phyloP scores from a whole-genome alignment of 2,329 filamentous ascomycete genomes.

The Pestalotiopsis sp. region DNA sequence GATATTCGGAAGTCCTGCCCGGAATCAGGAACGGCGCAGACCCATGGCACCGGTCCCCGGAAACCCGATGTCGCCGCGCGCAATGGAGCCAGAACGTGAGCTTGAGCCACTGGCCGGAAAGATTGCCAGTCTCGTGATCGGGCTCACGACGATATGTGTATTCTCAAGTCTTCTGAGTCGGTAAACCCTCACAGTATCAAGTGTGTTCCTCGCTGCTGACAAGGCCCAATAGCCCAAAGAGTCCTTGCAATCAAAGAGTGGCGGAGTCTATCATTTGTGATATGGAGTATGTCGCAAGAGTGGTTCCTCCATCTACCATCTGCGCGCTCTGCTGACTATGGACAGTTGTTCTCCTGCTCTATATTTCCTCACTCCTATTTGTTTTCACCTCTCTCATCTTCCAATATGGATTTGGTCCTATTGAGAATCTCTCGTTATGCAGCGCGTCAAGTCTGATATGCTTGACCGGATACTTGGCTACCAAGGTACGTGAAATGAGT shows the following conservation, averaged over 20 bases:
- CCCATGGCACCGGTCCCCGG: not conserved
- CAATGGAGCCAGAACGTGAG: not conserved
- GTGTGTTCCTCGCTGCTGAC: not conserved
- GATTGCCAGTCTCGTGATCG: not conserved
- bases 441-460: not conserved
- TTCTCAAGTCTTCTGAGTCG: constrained; percentile 1
- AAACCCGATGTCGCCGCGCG: not conserved
- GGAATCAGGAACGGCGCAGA: not conserved
- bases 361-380: not conserved
- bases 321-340: not conserved
- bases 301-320: too few species aligned
- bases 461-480: not conserved
- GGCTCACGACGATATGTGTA: not conserved
- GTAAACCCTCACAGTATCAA: not conserved
- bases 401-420: not conserved
- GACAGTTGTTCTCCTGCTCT: not conserved
- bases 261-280: not conserved
- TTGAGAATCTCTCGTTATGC: not conserved
- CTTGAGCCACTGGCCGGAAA: not conserved
- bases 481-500: not conserved
- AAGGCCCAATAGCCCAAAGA: not conserved
- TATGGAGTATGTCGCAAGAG: not conserved
- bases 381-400: not conserved
- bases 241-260: not conserved
- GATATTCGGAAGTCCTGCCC: not conserved